These are phyloP conservation scores for Dunaliella primolecta DNA, from an alignment of 139 green algal genomes.

Conservation along the genomic window DNA sequence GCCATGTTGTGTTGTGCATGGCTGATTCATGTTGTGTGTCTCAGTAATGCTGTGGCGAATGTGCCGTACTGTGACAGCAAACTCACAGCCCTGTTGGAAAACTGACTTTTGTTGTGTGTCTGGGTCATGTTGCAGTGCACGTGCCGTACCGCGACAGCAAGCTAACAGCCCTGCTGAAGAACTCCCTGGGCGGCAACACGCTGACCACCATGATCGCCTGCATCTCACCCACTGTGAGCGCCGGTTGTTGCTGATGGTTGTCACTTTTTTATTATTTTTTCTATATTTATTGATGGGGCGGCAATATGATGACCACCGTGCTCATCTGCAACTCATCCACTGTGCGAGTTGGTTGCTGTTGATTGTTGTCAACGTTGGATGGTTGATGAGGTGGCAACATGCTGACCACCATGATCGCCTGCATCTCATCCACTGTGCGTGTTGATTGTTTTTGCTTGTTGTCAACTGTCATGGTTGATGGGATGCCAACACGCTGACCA, in stretches of 20 bases:
- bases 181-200: slow-evolving; percentile 47
- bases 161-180: slow-evolving; percentile 58
- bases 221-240: slow-evolving; percentile 28
- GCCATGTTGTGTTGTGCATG: no score
- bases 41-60: no score
- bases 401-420: slow-evolving; percentile 52
- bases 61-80: slow-evolving; percentile 57
- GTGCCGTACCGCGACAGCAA: slow-evolving; percentile 57
- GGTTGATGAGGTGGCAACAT: slow-evolving; percentile 45
- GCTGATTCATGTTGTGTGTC: no score
- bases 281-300: slow-evolving; percentile 48
- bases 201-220: slow-evolving; percentile 56
- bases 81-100: slow-evolving; percentile 59
- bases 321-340: not conserved
- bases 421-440: slow-evolving; percentile 31
- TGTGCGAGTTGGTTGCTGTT: slow-evolving; percentile 10
- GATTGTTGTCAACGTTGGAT: no score
- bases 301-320: slow-evolving; percentile 34
- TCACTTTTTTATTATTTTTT: no score
- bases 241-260: not conserved
- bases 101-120: no score
- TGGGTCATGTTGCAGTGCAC: no score
- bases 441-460: no score
- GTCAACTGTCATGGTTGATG: no score
- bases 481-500: slow-evolving; percentile 42